A percentile compares a stretch with the other conserved stretches of the same genome.
phyloP scores from a whole-genome alignment of 148 eudicot species.

The Vaccinium darrowii region DNA sequence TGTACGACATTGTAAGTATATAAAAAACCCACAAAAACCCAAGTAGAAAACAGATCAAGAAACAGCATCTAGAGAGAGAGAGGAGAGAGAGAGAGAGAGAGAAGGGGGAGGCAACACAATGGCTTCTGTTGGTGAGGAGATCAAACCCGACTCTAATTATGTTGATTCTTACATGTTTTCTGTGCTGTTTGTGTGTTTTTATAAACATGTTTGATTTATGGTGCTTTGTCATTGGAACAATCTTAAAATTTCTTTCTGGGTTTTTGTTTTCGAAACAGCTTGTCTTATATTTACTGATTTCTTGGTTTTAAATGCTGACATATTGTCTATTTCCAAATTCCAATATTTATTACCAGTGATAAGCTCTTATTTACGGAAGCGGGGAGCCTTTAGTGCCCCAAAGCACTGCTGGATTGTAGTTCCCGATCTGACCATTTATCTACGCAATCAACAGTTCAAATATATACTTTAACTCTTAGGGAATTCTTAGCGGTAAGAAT shows the following conservation, averaged over 20 bases:
- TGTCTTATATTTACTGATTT: neutral
- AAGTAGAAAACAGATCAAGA: neutral
- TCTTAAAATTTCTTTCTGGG: neutral
- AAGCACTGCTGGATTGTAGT: no score
- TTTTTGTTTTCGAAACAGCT: neutral
- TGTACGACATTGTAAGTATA: neutral
- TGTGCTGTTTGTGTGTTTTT: neutral
- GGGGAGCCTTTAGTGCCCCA: no score
- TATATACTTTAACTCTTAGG: no score
- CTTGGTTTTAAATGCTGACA: neutral
- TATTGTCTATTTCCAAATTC: neutral
- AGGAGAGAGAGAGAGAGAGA: neutral
- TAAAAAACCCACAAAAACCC: neutral
- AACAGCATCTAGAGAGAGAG: neutral
- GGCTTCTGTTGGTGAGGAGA: slow-evolving; percentile 4
- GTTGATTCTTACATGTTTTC: neutral
- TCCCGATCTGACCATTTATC: no score
- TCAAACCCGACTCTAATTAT: neutral
- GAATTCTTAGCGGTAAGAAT: no score
- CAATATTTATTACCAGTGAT: neutral
- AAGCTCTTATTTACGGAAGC: no score
- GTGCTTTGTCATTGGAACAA: neutral
- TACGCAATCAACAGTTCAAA: no score
- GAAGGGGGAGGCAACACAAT: neutral
- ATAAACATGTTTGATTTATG: neutral